Evolutionary conservation across 1,284 basidiomycete genomes (phyloP), one percentile per base, ranked within the genome.

Genomic region (Vanrija humicola): DNA sequence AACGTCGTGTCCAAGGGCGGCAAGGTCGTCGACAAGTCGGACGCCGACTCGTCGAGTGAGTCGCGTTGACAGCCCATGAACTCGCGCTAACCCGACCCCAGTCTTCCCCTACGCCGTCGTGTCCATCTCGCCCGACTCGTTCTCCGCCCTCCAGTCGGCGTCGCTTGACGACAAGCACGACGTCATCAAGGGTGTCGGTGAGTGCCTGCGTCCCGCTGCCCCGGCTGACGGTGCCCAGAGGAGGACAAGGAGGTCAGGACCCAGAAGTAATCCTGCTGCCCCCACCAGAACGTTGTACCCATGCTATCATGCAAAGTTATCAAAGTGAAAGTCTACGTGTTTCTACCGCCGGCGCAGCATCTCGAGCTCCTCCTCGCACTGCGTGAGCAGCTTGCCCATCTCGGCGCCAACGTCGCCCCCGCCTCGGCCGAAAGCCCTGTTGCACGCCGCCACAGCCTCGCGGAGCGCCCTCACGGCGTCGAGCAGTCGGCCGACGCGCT

Each of bases 381-480:
- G 26, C 6, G 5, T 25, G 3, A 23, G 38, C 40, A 51, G 19
- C 7, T 14, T 14, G 9, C 44, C 44, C 49, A 55, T 23, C 16
- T 43, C 45, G 10, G 6, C 23, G 16, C 18, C 48, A 5, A 59
- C 53, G 5, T 43, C 49, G 34, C 34, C 34, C 0, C 76, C 77
- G 2, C 66, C 65, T 2, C 38, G 29, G 4, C 76, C 77, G 43
- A 77, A 77, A 8, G 74, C 75, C 3, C 56, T 43, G 40, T 66
- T 52, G 21, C 72, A 58, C 29, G 66, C 68, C 15, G 53, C 46
- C n/a, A 82, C 75, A 3, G 89, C 88, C 21, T 76, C 78, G 21
- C 85, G 62, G 6, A 91, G 78, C 0, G 83, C 85, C 19, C 84
- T 81, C 44, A 83, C 79, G 1, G 87, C 86, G 18, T 86, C 73